phyloP scores from a whole-genome alignment of 345 rosid genomes.

The Dipteronia dyeriana region DNA sequence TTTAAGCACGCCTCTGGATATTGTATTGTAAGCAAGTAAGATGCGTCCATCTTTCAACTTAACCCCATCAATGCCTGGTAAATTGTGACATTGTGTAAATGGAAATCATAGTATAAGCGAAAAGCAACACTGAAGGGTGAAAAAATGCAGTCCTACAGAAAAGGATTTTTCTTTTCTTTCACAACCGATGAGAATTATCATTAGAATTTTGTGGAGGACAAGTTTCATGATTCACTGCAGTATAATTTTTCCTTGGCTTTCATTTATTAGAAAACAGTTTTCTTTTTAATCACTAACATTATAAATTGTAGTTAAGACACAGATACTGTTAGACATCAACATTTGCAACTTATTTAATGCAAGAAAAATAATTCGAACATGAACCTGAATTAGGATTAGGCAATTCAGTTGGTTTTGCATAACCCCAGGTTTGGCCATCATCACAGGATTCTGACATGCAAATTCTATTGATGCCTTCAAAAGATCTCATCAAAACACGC shows the following conservation, averaged over 20 bases:
- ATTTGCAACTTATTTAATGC: background rate
- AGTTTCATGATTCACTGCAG: background rate
- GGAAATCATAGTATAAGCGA: background rate
- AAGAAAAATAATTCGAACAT: slow-evolving; percentile 8
- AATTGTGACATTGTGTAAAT: slow-evolving; percentile 3
- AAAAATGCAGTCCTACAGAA: no score
- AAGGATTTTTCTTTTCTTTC: background rate
- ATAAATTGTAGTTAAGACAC: background rate
- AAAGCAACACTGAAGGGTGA: background rate
- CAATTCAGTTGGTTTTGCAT: slow-evolving; percentile 66
- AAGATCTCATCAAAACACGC: slow-evolving; percentile 68
- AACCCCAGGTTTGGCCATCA: slow-evolving; percentile 73
- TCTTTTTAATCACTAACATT: background rate
- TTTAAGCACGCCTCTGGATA: slow-evolving; percentile 80
- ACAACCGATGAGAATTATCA: background rate
- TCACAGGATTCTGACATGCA: slow-evolving; percentile 80
- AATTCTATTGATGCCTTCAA: slow-evolving; percentile 57
- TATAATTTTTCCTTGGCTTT: background rate
- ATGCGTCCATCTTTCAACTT: slow-evolving; percentile 71
- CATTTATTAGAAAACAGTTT: background rate
- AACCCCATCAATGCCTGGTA: slow-evolving; percentile 77
- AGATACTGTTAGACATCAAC: background rate
- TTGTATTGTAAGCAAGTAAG: slow-evolving; percentile 76
- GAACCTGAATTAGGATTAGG: slow-evolving; percentile 95
- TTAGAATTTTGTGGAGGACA: background rate